Percentiles rank a stretch among this genome's conserved stretches.
Conservation (phyloP, 2,329 filamentous ascomycete genomes). For the Beauveria rudraprayagi region DNA sequence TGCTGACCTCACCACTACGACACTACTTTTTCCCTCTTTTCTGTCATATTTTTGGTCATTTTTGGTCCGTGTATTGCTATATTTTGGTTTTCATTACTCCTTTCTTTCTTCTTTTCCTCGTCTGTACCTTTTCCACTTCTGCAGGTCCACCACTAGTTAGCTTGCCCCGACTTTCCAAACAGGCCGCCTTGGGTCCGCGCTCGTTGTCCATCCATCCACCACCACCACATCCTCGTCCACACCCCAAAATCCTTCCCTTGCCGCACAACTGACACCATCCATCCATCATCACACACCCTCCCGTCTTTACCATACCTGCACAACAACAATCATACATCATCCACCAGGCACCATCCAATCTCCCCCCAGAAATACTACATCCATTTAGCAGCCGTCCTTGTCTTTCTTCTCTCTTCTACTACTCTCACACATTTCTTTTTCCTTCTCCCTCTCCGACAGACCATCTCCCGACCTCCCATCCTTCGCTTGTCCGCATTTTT, state of each 20-base stretch:
- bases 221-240: neutral
- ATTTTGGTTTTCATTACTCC: neutral
- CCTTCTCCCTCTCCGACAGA: neutral
- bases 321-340: neutral
- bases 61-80: neutral
- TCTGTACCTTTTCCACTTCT: too few relatives aligned
- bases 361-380: neutral
- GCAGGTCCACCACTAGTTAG: too few relatives aligned
- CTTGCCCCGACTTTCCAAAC: too few relatives aligned
- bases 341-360: neutral
- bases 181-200: neutral
- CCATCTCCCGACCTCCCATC: neutral
- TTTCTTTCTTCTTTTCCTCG: neutral
- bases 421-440: neutral
- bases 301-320: neutral
- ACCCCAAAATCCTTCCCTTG: neutral
- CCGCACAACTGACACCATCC: neutral
- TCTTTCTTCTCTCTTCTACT: too few relatives aligned
- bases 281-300: neutral
- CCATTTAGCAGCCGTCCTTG: neutral
- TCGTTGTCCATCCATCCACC: neutral
- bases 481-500: neutral
- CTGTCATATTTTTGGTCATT: neutral
- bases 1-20: constrained; percentile 11
- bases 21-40: neutral